Evolutionary conservation across 495 filamentous ascomycete genomes (phyloP), one percentile per base, ranked within the genome.

Genomic region (Penicillium desertorum): DNA sequence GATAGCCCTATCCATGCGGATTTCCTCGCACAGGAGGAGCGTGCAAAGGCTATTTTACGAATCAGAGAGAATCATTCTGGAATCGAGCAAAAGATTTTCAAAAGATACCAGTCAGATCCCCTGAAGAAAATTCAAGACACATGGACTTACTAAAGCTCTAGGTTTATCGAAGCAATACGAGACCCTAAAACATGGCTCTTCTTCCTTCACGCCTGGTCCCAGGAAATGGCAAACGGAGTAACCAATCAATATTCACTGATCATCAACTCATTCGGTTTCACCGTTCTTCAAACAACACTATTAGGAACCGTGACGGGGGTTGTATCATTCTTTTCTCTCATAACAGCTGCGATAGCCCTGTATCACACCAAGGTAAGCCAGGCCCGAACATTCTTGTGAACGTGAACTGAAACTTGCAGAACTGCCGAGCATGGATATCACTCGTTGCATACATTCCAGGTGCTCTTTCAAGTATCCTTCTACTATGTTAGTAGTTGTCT

Each of bases 41-140:
- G 83, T 51, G 68, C 68, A 34, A 57, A 84, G 57, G 81, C 83
- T 52, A 75, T 84, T 16, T 72, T 81, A 48, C 72, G 83, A 5
- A 79, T 85, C 27, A 76, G 79, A 36, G 69, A 73, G 6, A 83
- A 86, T 48, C 80, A 82, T 61, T 83, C 82, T 0, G 83, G 83
- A 29, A 76, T 85, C 32, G 82, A 85, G 67, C 84, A 83, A 56
- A 79, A 81, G 42, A 63, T 69, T 41, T 67, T 86, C 55, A 85
- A 85, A 63, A 64, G 49, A 49, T 76, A 75, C 48, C 83, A 87
- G 67, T 66, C 49, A 51, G 44, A 7, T 56, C 45, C 45, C 12
- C n/a, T 5, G 34, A 4, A 6, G 30, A 16, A 19, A 19, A 9
- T 16, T 4, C 19, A 27, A 34, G 17, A 25, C 12, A 1, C 29